A percentile compares a stretch with the other conserved stretches of the same genome.
These are phyloP conservation scores for Conringia planisiliqua DNA, from an alignment of 345 rosid genomes.

Conservation along the genomic window DNA sequence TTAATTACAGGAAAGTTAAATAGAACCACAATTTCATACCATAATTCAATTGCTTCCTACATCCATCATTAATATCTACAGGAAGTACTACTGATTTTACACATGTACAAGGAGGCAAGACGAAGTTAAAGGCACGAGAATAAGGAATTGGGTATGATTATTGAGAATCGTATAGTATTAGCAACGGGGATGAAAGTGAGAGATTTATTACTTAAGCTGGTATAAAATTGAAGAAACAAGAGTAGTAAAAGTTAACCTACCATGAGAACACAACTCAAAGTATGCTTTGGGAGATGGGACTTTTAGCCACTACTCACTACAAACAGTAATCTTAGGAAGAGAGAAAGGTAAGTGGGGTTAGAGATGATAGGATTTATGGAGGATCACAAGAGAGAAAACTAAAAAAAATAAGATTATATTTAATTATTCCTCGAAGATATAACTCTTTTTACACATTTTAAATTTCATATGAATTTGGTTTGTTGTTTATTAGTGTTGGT, in stretches of 20 bases:
- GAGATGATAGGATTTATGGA: constrained; percentile 58
- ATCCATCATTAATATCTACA: neutral
- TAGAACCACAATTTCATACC: neutral
- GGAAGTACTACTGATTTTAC: neutral
- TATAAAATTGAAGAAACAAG: neutral
- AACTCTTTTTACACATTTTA: constrained; percentile 27
- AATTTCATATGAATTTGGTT: constrained; percentile 12
- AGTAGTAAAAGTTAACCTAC: constrained; percentile 34
- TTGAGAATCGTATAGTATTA: neutral
- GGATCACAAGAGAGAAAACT: constrained; percentile 44
- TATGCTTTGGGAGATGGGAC: constrained; percentile 23
- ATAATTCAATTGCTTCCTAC: constrained; percentile 13
- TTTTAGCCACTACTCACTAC: constrained; percentile 31
- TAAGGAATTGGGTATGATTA: neutral
- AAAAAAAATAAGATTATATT: constrained; percentile 8
- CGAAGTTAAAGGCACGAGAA: neutral
- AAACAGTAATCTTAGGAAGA: constrained; percentile 27
- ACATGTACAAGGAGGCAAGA: neutral
- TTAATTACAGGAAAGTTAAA: neutral
- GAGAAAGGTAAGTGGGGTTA: constrained; percentile 23
- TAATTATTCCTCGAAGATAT: constrained; percentile 54
- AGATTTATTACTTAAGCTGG: constrained; percentile 2
- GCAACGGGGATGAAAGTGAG: neutral
- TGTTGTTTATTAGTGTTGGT: constrained; percentile 24
- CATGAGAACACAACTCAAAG: constrained; percentile 43